These are phyloP conservation scores for Boletus barrowsii DNA, from an alignment of 768 basidiomycete species.

Conservation along the genomic window DNA sequence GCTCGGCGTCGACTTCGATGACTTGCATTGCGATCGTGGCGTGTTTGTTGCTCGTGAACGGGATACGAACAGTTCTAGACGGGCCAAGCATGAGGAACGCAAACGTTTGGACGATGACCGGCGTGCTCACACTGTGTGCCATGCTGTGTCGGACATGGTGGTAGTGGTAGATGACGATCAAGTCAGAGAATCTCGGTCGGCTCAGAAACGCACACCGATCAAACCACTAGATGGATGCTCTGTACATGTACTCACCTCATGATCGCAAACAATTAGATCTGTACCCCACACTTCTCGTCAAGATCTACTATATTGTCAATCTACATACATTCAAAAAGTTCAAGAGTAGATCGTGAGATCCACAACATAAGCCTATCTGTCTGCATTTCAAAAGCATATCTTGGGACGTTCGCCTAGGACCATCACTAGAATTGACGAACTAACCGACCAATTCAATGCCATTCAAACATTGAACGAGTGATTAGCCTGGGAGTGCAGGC, in stretches of 20 bases:
- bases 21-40: constrained; percentile 78
- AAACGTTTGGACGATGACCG: not conserved
- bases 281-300: not conserved
- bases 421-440: not conserved
- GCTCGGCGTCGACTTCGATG: constrained; percentile 83
- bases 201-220: not conserved
- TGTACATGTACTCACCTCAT: not conserved
- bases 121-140: constrained; percentile 55
- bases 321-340: not conserved
- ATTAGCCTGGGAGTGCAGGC: no score
- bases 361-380: no score
- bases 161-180: not conserved
- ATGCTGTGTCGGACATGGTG: constrained; percentile 32
- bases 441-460: constrained; percentile 1
- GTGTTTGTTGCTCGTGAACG: constrained; percentile 71
- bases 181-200: not conserved
- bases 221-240: not conserved
- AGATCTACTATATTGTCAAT: not conserved
- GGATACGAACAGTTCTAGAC: constrained; percentile 67
- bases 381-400: no score
- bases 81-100: not conserved
- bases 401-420: no score
- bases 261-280: not conserved
- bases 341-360: not conserved
- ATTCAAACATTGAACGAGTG: not conserved